These are phyloP conservation scores for Fonsecaea erecta DNA, from an alignment of 2,329 filamentous ascomycete species.

Conservation along the genomic window DNA sequence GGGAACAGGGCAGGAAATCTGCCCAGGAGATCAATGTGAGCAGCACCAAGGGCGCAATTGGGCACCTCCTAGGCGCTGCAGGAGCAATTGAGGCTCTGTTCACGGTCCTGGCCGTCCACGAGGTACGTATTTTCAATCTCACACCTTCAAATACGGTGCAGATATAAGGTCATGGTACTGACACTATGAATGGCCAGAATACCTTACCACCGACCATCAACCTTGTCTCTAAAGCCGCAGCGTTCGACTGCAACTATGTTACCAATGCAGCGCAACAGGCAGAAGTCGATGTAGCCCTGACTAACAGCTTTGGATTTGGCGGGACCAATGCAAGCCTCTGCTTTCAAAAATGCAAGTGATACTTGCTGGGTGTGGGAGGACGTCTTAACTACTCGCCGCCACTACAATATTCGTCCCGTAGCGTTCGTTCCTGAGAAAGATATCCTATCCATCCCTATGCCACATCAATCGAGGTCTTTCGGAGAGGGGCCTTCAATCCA, in stretches of 20 bases:
- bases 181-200: constrained; percentile 57
- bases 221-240: constrained; percentile 66
- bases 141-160: not conserved
- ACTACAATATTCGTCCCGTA: not conserved
- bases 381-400: not conserved
- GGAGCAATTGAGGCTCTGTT: constrained; percentile 91
- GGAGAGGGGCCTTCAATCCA: constrained; percentile 25
- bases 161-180: not conserved
- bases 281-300: constrained; percentile 73
- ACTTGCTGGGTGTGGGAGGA: not conserved
- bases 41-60: constrained; percentile 91
- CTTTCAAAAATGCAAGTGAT: constrained; percentile 29
- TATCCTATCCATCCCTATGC: constrained; percentile 11
- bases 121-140: constrained; percentile 61
- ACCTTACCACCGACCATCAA: constrained; percentile 86
- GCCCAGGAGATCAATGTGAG: constrained; percentile 77
- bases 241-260: constrained; percentile 84
- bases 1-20: constrained; percentile 66
- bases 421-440: not conserved
- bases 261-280: constrained; percentile 72
- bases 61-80: constrained; percentile 88
- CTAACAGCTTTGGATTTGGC: constrained; percentile 97
- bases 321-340: constrained; percentile 86
- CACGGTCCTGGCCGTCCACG: constrained; percentile 74
- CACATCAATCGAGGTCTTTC: constrained; percentile 34